Evolutionary conservation across 2,329 filamentous ascomycete genomes (phyloP).

Genomic region (Talaromyces sp.): DNA sequence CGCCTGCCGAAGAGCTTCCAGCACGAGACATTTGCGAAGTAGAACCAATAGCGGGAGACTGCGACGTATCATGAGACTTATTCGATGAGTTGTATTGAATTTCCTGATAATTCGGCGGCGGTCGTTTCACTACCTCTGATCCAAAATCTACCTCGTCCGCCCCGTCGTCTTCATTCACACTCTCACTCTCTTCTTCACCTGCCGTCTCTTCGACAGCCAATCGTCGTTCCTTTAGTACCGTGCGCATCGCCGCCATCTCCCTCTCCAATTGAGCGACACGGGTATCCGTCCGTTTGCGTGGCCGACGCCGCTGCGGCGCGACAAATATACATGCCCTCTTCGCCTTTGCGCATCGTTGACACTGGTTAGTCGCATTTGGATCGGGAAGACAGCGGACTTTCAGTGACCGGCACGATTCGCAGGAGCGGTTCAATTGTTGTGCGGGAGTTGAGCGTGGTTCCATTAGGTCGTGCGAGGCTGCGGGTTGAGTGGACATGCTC

Average conservation of each 20-base stretch:
- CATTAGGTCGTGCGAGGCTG: slow-evolving; percentile 22
- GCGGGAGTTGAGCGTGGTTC: slow-evolving; percentile 24
- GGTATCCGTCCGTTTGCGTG: slow-evolving; percentile 37
- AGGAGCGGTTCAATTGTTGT: slow-evolving; percentile 35
- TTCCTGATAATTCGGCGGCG: slow-evolving; percentile 23
- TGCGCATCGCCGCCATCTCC: slow-evolving; percentile 39
- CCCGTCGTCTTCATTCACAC: slow-evolving; percentile 25
- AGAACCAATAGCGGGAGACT: slow-evolving; percentile 26
- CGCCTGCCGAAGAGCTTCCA: slow-evolving; percentile 20
- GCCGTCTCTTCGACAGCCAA: slow-evolving; percentile 28
- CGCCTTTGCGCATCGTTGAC: slow-evolving; percentile 36
- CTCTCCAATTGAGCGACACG: slow-evolving; percentile 36
- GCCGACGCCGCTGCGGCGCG: slow-evolving; percentile 35
- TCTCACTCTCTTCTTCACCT: slow-evolving; percentile 26
- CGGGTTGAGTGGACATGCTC: slow-evolving; percentile 28
- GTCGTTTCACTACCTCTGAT: slow-evolving; percentile 22
- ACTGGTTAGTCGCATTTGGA: slow-evolving; percentile 31
- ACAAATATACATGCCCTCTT: slow-evolving; percentile 35
- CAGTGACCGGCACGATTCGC: slow-evolving; percentile 36
- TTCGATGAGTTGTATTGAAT: slow-evolving; percentile 1
- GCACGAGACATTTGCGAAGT: slow-evolving; percentile 23
- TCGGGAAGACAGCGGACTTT: slow-evolving; percentile 38
- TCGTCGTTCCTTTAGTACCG: slow-evolving; percentile 31
- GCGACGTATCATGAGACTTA: slow-evolving; percentile 8
- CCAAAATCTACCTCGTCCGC: slow-evolving; percentile 25